Conservation (phyloP, 805 yeast species). For the Ogataea minuta region DNA sequence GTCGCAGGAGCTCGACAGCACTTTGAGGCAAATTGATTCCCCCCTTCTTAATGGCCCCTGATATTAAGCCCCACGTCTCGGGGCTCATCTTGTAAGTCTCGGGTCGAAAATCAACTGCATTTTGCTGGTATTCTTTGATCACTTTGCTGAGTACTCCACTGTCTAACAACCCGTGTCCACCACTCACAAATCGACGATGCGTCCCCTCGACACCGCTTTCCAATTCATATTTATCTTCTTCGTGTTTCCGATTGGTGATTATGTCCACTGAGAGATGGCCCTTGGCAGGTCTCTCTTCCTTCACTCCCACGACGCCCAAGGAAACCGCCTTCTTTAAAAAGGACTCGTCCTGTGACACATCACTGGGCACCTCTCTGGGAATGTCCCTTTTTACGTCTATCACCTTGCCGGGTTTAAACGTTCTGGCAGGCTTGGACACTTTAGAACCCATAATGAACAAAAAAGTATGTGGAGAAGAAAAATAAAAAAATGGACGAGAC, state of each 20-base stretch:
- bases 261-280: slow-evolving; percentile 26
- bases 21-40: background rate
- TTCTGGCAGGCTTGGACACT: slow-evolving; percentile 4
- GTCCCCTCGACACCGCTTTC: slow-evolving; percentile 8
- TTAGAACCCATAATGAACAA: slow-evolving; percentile 3
- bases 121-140: slow-evolving; percentile 21
- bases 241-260: slow-evolving; percentile 22
- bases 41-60: background rate
- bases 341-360: background rate
- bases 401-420: slow-evolving; percentile 1
- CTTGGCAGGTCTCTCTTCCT: slow-evolving; percentile 10
- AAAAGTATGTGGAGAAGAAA: slow-evolving; percentile 1
- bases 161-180: slow-evolving; percentile 6
- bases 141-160: slow-evolving; percentile 20
- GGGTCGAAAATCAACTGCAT: slow-evolving; percentile 6
- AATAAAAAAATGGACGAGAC: slow-evolving; percentile 55
- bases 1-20: background rate
- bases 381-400: slow-evolving; percentile 1
- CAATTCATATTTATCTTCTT: slow-evolving; percentile 23
- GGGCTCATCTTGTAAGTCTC: slow-evolving; percentile 13
- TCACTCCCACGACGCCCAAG: slow-evolving; percentile 25
- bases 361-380: background rate
- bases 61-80: slow-evolving; percentile 10
- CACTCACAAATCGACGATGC: slow-evolving; percentile 7
- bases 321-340: slow-evolving; percentile 24